Percentiles rank a stretch among this genome's conserved stretches.
Conservation (phyloP, 768 basidiomycete species). For the Collybia nuda region DNA sequence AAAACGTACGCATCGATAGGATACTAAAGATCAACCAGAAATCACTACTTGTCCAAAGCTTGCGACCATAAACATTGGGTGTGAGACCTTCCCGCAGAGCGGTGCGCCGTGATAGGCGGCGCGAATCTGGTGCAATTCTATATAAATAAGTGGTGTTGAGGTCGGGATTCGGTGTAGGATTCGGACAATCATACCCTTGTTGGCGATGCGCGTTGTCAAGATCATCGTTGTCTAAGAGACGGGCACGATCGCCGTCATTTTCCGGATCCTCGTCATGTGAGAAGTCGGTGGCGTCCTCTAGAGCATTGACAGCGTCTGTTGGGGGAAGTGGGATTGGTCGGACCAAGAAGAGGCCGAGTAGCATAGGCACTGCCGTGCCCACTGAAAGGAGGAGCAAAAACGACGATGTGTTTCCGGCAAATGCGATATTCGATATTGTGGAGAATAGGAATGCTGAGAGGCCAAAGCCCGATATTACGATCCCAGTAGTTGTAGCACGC, state of each 20-base stretch:
- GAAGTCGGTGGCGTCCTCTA: slow-evolving; percentile 13
- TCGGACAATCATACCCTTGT: neutral
- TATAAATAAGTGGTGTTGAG: neutral
- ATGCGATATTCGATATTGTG: slow-evolving; percentile 66
- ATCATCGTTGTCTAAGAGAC: slow-evolving; percentile 3
- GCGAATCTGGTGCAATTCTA: neutral
- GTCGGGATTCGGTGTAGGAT: neutral
- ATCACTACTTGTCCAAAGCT: slow-evolving; percentile 17
- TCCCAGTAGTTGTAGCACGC: slow-evolving; percentile 74
- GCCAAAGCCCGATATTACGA: slow-evolving; percentile 86
- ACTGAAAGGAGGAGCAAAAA: slow-evolving; percentile 75
- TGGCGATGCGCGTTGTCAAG: neutral
- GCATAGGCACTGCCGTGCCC: slow-evolving; percentile 79
- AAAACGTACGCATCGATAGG: slow-evolving; percentile 52
- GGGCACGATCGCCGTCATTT: too few relatives aligned
- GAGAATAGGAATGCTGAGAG: slow-evolving; percentile 92
- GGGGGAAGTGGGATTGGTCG: slow-evolving; percentile 63
- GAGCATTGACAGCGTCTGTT: slow-evolving; percentile 21
- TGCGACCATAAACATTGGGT: slow-evolving; percentile 21
- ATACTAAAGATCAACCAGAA: slow-evolving; percentile 41
- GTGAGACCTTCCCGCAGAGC: slow-evolving; percentile 14
- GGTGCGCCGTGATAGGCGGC: slow-evolving; percentile 9
- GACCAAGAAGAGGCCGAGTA: slow-evolving; percentile 74
- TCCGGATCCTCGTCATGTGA: slow-evolving; percentile 6
- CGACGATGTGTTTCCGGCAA: slow-evolving; percentile 75